A percentile compares a stretch with the other conserved stretches of the same genome.
phyloP scores from a whole-genome alignment of 805 yeast species.

The Candida schatavii region DNA sequence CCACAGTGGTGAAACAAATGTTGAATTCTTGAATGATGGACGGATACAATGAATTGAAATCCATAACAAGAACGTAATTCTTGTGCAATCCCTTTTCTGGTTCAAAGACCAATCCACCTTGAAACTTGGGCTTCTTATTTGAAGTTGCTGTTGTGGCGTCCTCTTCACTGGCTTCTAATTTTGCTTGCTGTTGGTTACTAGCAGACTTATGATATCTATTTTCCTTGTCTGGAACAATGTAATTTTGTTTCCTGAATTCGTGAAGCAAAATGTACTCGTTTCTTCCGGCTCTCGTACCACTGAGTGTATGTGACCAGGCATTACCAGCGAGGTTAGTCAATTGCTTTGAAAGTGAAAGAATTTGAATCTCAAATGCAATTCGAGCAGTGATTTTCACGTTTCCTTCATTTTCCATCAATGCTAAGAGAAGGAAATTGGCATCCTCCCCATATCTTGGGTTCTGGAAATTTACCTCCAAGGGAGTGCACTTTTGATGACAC shows the following conservation, averaged over 20 bases:
- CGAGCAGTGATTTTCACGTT: constrained; percentile 72
- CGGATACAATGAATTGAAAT: constrained; percentile 95
- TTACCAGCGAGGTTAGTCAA: constrained; percentile 93
- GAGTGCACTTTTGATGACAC: constrained; percentile 57
- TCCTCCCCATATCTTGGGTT: constrained; percentile 65
- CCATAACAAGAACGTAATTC: constrained; percentile 89
- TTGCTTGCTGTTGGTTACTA: constrained; percentile 31
- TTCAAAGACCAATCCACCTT: constrained; percentile 94
- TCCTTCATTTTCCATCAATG: constrained; percentile 62
- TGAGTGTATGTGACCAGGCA: constrained; percentile 92
- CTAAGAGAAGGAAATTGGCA: constrained; percentile 63
- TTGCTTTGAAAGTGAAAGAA: constrained; percentile 84
- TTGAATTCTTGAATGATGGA: constrained; percentile 96
- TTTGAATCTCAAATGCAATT: constrained; percentile 78
- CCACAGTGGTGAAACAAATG: constrained; percentile 95
- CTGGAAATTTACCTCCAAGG: constrained; percentile 72
- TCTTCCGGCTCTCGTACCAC: constrained; percentile 95
- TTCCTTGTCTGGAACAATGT: constrained; percentile 85
- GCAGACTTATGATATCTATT: constrained; percentile 38
- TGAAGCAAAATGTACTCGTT: constrained; percentile 91
- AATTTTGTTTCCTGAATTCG: constrained; percentile 79
- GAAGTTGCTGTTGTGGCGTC: constrained; percentile 50
- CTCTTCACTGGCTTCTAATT: constrained; percentile 29
- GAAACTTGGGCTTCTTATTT: constrained; percentile 68
- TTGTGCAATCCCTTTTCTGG: constrained; percentile 95